These are phyloP conservation scores for Agaricus subrufescens DNA, from an alignment of 768 basidiomycete genomes.

Conservation along the genomic window DNA sequence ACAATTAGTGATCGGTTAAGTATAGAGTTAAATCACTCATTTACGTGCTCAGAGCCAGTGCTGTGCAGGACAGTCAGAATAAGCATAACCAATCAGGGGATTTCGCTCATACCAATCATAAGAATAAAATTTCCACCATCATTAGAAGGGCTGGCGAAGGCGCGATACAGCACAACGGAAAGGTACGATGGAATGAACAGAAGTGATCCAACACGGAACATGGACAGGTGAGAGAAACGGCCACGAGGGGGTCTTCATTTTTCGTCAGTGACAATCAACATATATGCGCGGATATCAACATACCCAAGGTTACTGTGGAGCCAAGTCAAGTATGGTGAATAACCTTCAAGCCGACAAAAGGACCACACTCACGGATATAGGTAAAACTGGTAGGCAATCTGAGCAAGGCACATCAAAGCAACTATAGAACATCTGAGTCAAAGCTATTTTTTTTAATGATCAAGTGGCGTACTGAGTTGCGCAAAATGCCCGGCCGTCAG, in stretches of 20 bases:
- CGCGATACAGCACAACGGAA: slow-evolving; percentile 68
- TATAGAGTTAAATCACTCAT: slow-evolving; percentile 19
- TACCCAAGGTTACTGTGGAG: slow-evolving; percentile 60
- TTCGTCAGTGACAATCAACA: slow-evolving; percentile 4
- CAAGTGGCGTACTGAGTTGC: slow-evolving; percentile 62
- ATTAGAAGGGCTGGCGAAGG: slow-evolving; percentile 62
- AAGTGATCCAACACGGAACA: slow-evolving; percentile 85
- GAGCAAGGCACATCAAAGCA: slow-evolving; percentile 91
- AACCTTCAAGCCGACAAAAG: slow-evolving; percentile 12
- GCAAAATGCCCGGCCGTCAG: slow-evolving; percentile 91
- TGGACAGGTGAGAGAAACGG: slow-evolving; percentile 78
- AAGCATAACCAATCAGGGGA: background rate
- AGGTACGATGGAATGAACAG: slow-evolving; percentile 91
- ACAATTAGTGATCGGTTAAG: slow-evolving; percentile 1
- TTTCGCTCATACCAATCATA: slow-evolving; percentile 61
- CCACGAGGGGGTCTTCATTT: slow-evolving; percentile 68
- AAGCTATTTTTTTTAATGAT: background rate
- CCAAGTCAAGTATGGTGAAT: background rate
- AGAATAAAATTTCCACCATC: slow-evolving; percentile 67
- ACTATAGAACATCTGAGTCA: slow-evolving; percentile 38
- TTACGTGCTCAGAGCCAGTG: slow-evolving; percentile 77
- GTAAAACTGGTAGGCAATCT: slow-evolving; percentile 89
- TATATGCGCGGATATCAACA: slow-evolving; percentile 9
- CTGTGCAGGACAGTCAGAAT: slow-evolving; percentile 29
- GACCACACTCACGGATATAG: slow-evolving; percentile 75